Evolutionary conservation across 345 rosid species (phyloP), one percentile per base, ranked within the genome.

Genomic region (Jatropha curcas): DNA sequence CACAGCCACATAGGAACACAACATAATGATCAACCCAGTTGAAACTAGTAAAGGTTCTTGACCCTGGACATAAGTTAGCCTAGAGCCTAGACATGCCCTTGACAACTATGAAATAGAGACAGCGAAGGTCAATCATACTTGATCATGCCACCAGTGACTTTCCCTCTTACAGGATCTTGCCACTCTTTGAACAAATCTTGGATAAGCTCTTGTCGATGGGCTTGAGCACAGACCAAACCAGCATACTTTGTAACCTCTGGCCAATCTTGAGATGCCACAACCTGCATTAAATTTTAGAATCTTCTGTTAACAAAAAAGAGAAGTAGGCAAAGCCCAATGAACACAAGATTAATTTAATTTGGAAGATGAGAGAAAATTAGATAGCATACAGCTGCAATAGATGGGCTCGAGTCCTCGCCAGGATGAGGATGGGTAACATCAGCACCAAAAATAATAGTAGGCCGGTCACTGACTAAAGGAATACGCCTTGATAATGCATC

Each of bases 351-450:
- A 24, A 33, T 9, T 2, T 33, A 55, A 52, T 71, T 48, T 64
- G 39, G 58, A 35, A 60, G 60, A 10, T 8, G n/a, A 7, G 16
- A 63, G 45, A 57, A 65, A 61, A 33, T 4, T 7, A 39, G 50
- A 70, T 1, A 45, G 75, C 86, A 71, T 88, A 96, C 99, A 61
- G 99, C 99, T 31, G 98, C 99, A 67, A 96, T 96, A 3, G 99
- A 96, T n/a, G 99, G 99, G 81, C 97, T 93, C 11, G 99, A 90
- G 76, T 96, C 99, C 74, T 96, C 99, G 52, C 99, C 99, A 22
- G 98, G 98, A 72, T 96, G 98, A 59, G 99, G 99, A 79, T 96
- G 99, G 28, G 99, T 96, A n/a, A 96, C 99, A 84, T 96, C 99
- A 63, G 99, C 99, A 31, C 99, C 99, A 84, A 96, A 96, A 65